Conservation (phyloP, 352 stramenopile genomes). For the Saprolegnia parasitica region DNA sequence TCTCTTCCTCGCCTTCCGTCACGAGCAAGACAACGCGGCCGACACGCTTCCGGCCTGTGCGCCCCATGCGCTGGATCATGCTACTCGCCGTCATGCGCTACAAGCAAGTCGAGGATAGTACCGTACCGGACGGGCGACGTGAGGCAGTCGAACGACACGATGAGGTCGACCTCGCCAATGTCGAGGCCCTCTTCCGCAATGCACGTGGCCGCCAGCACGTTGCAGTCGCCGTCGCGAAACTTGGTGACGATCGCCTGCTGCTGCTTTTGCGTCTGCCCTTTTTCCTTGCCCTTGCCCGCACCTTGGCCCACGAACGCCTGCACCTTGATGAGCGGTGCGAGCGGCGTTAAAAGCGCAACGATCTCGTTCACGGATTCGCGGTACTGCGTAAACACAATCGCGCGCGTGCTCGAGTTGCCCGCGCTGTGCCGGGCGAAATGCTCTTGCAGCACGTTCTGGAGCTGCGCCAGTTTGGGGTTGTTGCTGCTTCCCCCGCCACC, state of each 20-base stretch:
- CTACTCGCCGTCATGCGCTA: not conserved
- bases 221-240: constrained; percentile 84
- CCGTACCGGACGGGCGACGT: constrained; percentile 90
- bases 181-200: constrained; percentile 96
- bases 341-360: constrained; percentile 60
- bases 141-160: constrained; percentile 91
- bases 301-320: constrained; percentile 93
- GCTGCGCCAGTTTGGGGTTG: constrained; percentile 88
- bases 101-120: constrained; percentile 33
- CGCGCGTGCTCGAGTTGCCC: constrained; percentile 80
- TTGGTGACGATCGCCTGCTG: constrained; percentile 93
- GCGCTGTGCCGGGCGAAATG: constrained; percentile 72
- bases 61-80: constrained; percentile 93
- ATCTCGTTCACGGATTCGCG: constrained; percentile 94
- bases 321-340: constrained; percentile 78
- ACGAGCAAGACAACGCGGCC: constrained; percentile 87
- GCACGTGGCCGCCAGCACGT: constrained; percentile 92
- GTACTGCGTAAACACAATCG: constrained; percentile 98
- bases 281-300: constrained; percentile 73
- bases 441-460: constrained; percentile 84
- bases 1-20: constrained; percentile 85
- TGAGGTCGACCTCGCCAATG: constrained; percentile 93
- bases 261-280: constrained; percentile 91
- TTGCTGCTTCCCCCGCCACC: constrained; percentile 30
- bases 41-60: constrained; percentile 94